Evolutionary conservation across 2,329 filamentous ascomycete species (phyloP), one percentile per base, ranked within the genome.

Genomic region (Aspergillus amoenus): DNA sequence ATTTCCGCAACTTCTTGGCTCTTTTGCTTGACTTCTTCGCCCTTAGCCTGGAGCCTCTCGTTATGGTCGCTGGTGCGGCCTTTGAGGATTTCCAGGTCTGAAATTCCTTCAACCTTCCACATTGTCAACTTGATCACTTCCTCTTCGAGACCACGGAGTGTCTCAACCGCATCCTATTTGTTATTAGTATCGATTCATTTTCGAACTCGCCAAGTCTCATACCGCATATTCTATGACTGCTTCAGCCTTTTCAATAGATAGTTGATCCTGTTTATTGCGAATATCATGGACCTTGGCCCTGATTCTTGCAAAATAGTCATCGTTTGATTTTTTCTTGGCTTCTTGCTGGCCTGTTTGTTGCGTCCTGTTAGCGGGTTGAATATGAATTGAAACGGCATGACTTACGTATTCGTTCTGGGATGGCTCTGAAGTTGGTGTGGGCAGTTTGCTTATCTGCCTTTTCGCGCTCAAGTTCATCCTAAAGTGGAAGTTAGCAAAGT

Each of bases 41-140:
- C 66, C 18, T 78, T 76, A 13, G 72, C 66, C 42, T 79, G 74
- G 0, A 80, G 71, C 12, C 72, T 71, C 5, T 78, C 68, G 54
- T 81, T 79, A 57, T 91, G 84, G 47, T 84, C 79, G 8, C 72
- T 65, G 64, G 91, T 91, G 57, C 87, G 86, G 15, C 78, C 77
- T 65, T 84, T 83, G n/a, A 97, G 79, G 5, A 84, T 83, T 44
- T 85, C 80, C 3, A 89, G 73, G 66, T 99, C 94, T 0, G 92
- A 97, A n/a, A 80, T 73, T 1, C 91, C 93, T 77, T 99, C 94
- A 30, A 95, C 83, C 0, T 84, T 77, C 59, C 86, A 81, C 44
- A 97, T 81, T 63, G 90, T 83, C 2, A 84, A 85, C 65, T 93
- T 86, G 15, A 93, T 73, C 11, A 91, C 76, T 13, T 83, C 82